Conservation (phyloP, 2,329 filamentous ascomycete genomes). For the Ophiobolus disseminans region DNA sequence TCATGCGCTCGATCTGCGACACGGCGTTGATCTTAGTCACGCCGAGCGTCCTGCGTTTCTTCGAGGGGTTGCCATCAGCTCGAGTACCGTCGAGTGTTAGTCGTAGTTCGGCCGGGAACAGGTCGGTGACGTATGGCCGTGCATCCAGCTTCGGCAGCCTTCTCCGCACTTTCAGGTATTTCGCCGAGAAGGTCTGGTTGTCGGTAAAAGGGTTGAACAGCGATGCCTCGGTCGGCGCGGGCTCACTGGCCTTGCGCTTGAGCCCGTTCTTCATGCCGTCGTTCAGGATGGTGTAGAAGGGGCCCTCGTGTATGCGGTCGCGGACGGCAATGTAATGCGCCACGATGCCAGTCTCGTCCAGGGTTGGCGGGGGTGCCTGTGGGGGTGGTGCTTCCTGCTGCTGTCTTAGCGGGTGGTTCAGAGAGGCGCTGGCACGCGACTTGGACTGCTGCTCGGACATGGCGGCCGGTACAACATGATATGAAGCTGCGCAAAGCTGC, state of each 20-base stretch:
- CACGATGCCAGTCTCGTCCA: conserved; percentile 56
- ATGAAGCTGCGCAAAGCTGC: conserved; percentile 10
- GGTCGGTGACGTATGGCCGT: conserved; percentile 62
- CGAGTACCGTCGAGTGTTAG: conserved; percentile 55
- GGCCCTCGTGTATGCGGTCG: conserved; percentile 64
- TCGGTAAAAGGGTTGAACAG: conserved; percentile 67
- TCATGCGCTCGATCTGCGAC: conserved; percentile 49
- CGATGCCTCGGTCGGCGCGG: conserved; percentile 44
- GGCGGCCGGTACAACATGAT: conserved; percentile 14
- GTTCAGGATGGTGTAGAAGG: conserved; percentile 64
- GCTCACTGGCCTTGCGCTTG: conserved; percentile 46
- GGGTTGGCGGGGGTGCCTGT: conserved; percentile 49
- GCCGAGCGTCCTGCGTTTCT: conserved; percentile 44
- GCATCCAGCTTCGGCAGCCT: conserved; percentile 62
- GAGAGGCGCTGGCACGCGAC: conserved; percentile 6
- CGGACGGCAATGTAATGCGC: conserved; percentile 60
- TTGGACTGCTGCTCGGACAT: conserved; percentile 9
- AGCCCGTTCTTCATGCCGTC: conserved; percentile 55
- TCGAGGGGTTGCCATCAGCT: conserved; percentile 24
- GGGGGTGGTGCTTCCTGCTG: conserved; percentile 43
- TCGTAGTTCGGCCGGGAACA: conserved; percentile 67
- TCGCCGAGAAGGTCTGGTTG: conserved; percentile 66
- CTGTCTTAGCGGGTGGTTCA: conserved; percentile 26
- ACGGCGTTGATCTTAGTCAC: conserved; percentile 41
- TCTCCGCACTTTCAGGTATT: conserved; percentile 64